These are phyloP conservation scores for Dysphania ambrosioides DNA, from an alignment of 148 eudicot species.

Conservation along the genomic window DNA sequence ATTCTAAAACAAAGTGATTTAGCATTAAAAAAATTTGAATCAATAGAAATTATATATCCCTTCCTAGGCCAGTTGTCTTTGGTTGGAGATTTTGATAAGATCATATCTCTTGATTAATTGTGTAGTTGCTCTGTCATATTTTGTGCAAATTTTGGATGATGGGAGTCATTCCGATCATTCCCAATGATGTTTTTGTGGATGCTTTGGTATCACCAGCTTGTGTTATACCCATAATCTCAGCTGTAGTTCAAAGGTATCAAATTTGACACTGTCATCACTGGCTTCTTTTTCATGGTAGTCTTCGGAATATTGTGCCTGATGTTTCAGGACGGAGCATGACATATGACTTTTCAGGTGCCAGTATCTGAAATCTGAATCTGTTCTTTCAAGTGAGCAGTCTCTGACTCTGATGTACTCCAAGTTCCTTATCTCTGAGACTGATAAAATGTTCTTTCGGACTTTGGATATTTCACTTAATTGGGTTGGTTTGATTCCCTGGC, in stretches of 20 bases:
- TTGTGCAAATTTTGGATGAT: slow-evolving; percentile 82
- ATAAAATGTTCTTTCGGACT: not conserved
- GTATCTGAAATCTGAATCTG: not conserved
- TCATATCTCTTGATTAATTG: not conserved
- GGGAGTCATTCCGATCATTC: slow-evolving; percentile 78
- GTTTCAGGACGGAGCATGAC: slow-evolving; percentile 28
- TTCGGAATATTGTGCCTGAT: not conserved
- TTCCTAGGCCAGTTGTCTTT: not conserved
- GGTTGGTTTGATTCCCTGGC: not conserved
- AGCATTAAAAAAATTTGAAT: too few species aligned
- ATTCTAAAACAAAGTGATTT: too few species aligned
- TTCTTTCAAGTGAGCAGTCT: not conserved
- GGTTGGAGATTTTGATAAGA: not conserved
- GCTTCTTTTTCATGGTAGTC: not conserved
- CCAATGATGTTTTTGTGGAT: slow-evolving; percentile 69
- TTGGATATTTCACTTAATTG: not conserved
- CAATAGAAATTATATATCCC: not conserved
- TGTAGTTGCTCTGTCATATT: slow-evolving; percentile 88
- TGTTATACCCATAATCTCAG: slow-evolving; percentile 62
- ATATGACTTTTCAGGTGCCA: slow-evolving; percentile 7
- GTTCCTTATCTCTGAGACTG: not conserved
- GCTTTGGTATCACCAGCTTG: slow-evolving; percentile 82
- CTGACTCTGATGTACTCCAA: not conserved
- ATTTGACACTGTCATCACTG: not conserved
- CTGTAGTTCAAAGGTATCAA: slow-evolving; percentile 42